Base-by-base conservation (phyloP, 1,284 basidiomycete genomes). In the Sutorius eximius region DNA sequence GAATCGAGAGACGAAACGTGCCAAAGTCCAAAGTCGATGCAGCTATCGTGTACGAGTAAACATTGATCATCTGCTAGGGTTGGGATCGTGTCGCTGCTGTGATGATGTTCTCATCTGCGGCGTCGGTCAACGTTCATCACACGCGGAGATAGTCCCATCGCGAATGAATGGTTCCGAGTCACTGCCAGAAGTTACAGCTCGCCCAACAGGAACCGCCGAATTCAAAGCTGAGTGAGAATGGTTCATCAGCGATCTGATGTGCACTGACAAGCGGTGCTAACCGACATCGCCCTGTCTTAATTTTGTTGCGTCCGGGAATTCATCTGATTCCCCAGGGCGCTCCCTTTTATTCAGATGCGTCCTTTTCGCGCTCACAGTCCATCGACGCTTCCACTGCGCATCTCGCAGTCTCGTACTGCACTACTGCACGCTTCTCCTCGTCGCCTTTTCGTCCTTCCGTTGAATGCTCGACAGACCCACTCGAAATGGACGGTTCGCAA, bases 331-430 rank as follows among this genome's bases (percentile, higher is more conserved):
- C 38, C 38, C 49, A 34, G 9, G 33, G 2, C 11, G 30, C 18
- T 24, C 49, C 43, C 46, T 52, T 66, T 62, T 66, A 65, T 67
- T 49, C 52, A 49, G 57, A 71, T 69, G 64, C 29, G 38, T 46
- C 37, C 42, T 38, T 34, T 38, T 32, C 33, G 30, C 43, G 43
- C 33, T 24, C 16, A 29, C n/a, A 20, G 45, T 30, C 58, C 53
- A 51, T 53, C 52, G 48, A 41, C 54, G 45, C 29, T 32, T 27
- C 55, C 53, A 53, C 51, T 51, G 52, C 44, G 20, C 29, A n/a
- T 45, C 45, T 43, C 11, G 27, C 20, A 46, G 8, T 18, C 46
- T 13, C 56, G 27, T 41, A 51, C 51, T 33, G 30, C 46, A 11
- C 3, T 37, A 36, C 34, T 27, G 13, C 30, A 29, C 30, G 1